Percentiles rank a stretch among this genome's conserved stretches.
Conservation (phyloP, 2,329 filamentous ascomycete species). For the Claviceps sp. region DNA sequence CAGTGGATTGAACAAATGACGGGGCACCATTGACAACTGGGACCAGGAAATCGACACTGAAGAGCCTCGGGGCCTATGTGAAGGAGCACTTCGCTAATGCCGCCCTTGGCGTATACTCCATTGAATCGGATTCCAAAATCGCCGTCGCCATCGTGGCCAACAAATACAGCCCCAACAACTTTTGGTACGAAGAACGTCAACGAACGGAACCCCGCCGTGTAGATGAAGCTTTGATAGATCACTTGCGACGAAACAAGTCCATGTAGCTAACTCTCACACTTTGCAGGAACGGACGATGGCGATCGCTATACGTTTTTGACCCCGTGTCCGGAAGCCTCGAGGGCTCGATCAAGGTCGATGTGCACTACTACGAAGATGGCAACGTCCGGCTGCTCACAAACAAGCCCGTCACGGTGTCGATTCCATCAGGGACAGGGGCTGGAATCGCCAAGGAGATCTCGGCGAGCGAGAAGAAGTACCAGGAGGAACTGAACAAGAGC, state of each 20-base stretch:
- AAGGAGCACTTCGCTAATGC: slow-evolving; percentile 80
- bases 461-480: slow-evolving; percentile 74
- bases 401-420: slow-evolving; percentile 53
- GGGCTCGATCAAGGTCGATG: slow-evolving; percentile 80
- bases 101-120: slow-evolving; percentile 71
- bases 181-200: slow-evolving; percentile 47
- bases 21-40: not conserved
- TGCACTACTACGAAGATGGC: slow-evolving; percentile 99
- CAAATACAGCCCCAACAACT: slow-evolving; percentile 97
- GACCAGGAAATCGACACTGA: slow-evolving; percentile 66
- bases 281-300: slow-evolving; percentile 85
- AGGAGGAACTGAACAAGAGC: slow-evolving; percentile 86
- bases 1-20: not conserved
- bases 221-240: not conserved
- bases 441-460: slow-evolving; percentile 70
- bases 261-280: not conserved
- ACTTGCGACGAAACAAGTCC: not conserved
- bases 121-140: slow-evolving; percentile 59
- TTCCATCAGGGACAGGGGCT: slow-evolving; percentile 49
- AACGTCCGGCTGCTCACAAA: slow-evolving; percentile 89
- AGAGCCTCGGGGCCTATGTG: slow-evolving; percentile 61
- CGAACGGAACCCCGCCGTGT: too few species aligned
- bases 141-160: slow-evolving; percentile 81
- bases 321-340: slow-evolving; percentile 55
- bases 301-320: slow-evolving; percentile 70